Evolutionary conservation across 2,329 filamentous ascomycete species (phyloP).

Genomic region (Arthroderma sp.): DNA sequence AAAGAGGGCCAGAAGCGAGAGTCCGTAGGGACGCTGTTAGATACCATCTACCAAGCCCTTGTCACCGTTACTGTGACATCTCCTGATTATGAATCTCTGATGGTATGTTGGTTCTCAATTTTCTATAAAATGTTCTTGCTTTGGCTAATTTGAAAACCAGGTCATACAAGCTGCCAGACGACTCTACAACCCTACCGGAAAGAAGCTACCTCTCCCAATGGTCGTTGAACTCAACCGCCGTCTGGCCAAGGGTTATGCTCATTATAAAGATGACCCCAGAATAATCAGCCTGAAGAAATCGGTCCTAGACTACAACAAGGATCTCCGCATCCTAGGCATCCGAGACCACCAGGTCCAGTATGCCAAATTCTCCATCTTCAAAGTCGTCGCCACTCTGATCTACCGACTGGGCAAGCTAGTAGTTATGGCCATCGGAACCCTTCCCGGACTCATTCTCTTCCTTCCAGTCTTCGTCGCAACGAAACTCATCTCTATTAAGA

Average conservation of each 20-base stretch:
- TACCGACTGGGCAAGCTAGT: slow-evolving; percentile 69
- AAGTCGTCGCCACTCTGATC: slow-evolving; percentile 63
- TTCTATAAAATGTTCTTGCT: neutral
- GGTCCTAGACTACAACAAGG: slow-evolving; percentile 74
- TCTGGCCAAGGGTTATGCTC: slow-evolving; percentile 78
- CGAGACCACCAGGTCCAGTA: slow-evolving; percentile 93
- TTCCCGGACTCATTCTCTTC: slow-evolving; percentile 80
- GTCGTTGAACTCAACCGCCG: slow-evolving; percentile 90
- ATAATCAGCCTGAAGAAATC: slow-evolving; percentile 63
- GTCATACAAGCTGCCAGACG: slow-evolving; percentile 87
- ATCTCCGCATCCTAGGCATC: slow-evolving; percentile 73
- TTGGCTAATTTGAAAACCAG: slow-evolving; percentile 29
- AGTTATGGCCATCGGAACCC: slow-evolving; percentile 63
- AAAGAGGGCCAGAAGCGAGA: slow-evolving; percentile 71
- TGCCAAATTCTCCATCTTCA: slow-evolving; percentile 65
- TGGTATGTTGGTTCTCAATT: slow-evolving; percentile 42
- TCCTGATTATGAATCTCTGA: slow-evolving; percentile 89
- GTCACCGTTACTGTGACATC: slow-evolving; percentile 82
- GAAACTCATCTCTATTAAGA: slow-evolving; percentile 68
- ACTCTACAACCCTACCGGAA: slow-evolving; percentile 86
- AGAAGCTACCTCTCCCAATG: slow-evolving; percentile 81
- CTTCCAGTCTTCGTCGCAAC: slow-evolving; percentile 75
- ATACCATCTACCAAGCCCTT: slow-evolving; percentile 74
- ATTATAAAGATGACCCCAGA: slow-evolving; percentile 81
- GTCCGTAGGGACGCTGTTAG: slow-evolving; percentile 72